Evolutionary conservation across 1,139 yeast genomes (phyloP), one percentile per base, ranked within the genome.

Genomic region (Scheffersomyces segobiensis): DNA sequence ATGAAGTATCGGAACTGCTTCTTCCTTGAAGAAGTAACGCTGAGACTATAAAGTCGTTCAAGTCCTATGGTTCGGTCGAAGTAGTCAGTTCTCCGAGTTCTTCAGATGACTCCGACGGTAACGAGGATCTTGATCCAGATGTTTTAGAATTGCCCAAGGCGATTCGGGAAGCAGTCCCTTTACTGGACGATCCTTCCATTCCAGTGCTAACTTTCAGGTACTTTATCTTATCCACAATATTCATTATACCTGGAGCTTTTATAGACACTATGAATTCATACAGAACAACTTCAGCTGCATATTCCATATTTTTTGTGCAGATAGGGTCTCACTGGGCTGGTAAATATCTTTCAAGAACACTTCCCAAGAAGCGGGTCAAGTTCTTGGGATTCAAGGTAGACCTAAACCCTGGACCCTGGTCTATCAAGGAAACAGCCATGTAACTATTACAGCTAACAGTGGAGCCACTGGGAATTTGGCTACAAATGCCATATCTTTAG

Each of bases 401-500:
- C 55, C 62, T 79, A 50, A 80, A 80, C 57, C 83, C 84, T 0
- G 81, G 82, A 1, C 84, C 84, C 0, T 80, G 83, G 83, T 69
- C 81, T 1, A 75, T 80, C 42, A 79, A 79, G 56, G 84, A 81
- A 63, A 73, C 82, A 0, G 81, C 80, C 0, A 63, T 79, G 66
- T 79, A 12, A 79, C 84, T 1, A 70, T 80, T 24, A 77, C 83
- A 1, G 83, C 83, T 0, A 78, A 77, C 46, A 74, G 79, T 56
- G 79, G 83, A 17, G 83, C 84, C 8, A 80, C 83, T 0, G 83
- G 83, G 2, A 79, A 78, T 56, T 70, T 75, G 57, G 84, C 81
- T 14, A 79, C 83, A 1, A 71, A 70, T 49, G 76, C 81, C 0
- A 63, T 80, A 10, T 76, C 83, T 0, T 63, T 80, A 53, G 83